A percentile compares a stretch with the other conserved stretches of the same genome.
Evolutionary conservation across 2,329 filamentous ascomycete species (phyloP).

Genomic region (Claviceps cyperi): DNA sequence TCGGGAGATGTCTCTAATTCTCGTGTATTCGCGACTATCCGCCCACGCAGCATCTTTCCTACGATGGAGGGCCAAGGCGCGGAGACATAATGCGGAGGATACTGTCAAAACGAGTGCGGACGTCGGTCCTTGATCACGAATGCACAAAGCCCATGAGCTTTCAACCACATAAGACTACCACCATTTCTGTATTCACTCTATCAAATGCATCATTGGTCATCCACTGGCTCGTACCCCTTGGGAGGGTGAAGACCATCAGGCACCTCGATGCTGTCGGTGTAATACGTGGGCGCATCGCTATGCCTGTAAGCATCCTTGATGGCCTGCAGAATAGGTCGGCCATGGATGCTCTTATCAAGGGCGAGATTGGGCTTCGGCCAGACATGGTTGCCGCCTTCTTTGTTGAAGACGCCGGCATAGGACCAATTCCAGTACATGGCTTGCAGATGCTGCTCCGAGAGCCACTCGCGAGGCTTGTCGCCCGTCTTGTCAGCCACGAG

Average conservation of each 20-base stretch:
- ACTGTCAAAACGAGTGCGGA: no score
- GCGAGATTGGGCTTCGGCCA: slow-evolving; percentile 28
- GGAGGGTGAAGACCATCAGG: slow-evolving; percentile 30
- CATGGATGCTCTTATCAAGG: slow-evolving; percentile 16
- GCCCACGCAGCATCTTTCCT: no score
- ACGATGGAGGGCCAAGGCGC: no score
- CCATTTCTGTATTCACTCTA: not conserved
- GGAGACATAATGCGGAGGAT: no score
- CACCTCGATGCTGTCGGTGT: slow-evolving; percentile 23
- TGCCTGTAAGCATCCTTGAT: slow-evolving; percentile 24
- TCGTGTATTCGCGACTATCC: no score
- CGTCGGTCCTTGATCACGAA: no score
- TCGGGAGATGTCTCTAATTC: no score
- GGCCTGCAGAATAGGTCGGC: slow-evolving; percentile 21
- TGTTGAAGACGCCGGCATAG: slow-evolving; percentile 36
- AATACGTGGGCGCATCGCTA: slow-evolving; percentile 27
- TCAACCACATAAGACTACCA: not conserved
- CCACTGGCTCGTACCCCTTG: slow-evolving; percentile 18
- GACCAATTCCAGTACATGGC: slow-evolving; percentile 37
- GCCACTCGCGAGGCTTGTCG: slow-evolving; percentile 31
- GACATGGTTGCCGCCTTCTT: slow-evolving; percentile 16
- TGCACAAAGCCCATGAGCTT: no score
- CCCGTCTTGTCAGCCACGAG: slow-evolving; percentile 46
- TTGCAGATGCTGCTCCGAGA: slow-evolving; percentile 19
- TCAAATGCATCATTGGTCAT: not conserved